These are phyloP conservation scores for Dovyalis caffra DNA, from an alignment of 345 rosid genomes.

Conservation along the genomic window DNA sequence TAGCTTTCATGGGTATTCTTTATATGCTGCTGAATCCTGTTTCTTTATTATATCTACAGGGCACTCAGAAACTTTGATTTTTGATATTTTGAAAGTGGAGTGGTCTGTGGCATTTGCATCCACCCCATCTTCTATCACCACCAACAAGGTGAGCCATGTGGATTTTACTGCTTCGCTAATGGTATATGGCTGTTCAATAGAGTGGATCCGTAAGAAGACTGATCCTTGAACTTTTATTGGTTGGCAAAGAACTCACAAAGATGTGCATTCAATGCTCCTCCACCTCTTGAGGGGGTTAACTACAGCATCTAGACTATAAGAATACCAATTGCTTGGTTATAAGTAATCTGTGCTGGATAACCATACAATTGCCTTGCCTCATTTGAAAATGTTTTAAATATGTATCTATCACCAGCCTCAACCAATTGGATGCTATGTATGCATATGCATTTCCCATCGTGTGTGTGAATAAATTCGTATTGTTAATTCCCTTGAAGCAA, in stretches of 20 bases:
- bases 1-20: background rate
- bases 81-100: slow-evolving; percentile 67
- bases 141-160: slow-evolving; percentile 56
- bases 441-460: background rate
- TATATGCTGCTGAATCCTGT: background rate
- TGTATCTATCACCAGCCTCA: background rate
- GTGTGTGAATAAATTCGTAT: background rate
- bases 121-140: slow-evolving; percentile 65
- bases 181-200: too few species aligned
- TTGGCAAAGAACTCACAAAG: background rate
- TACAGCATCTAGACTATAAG: background rate
- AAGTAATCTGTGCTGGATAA: background rate
- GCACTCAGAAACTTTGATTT: slow-evolving; percentile 80
- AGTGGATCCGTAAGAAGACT: background rate
- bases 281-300: background rate
- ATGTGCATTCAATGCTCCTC: background rate
- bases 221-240: background rate
- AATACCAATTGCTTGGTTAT: background rate
- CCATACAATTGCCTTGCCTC: background rate
- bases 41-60: slow-evolving; percentile 44
- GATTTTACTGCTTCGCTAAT: background rate
- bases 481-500: background rate
- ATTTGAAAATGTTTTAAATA: background rate
- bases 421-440: background rate
- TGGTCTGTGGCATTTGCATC: slow-evolving; percentile 83